phyloP scores from a whole-genome alignment of 2,329 filamentous ascomycete species.

The Curvularia eragrostidis region DNA sequence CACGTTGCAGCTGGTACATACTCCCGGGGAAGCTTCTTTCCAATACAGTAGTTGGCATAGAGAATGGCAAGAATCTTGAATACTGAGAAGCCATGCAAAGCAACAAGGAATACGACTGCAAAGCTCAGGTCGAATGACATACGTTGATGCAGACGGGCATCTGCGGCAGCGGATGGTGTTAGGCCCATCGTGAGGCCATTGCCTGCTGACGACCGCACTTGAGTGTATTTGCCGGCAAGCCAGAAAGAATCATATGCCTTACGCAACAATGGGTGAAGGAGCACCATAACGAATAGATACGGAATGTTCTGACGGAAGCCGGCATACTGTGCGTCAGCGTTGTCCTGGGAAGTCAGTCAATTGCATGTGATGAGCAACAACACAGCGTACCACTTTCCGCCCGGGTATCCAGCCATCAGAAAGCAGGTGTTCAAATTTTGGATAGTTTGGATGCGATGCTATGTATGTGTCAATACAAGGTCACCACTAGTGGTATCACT shows the following conservation, averaged over 20 bases:
- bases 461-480: slow-evolving; percentile 8
- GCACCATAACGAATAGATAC: slow-evolving; percentile 74
- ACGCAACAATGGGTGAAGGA: slow-evolving; percentile 81
- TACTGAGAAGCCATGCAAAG: slow-evolving; percentile 83
- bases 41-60: slow-evolving; percentile 80
- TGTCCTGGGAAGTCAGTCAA: slow-evolving; percentile 65
- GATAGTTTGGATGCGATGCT: slow-evolving; percentile 84
- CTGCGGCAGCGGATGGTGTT: slow-evolving; percentile 58
- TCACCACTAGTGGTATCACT: not conserved
- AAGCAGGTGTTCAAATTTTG: slow-evolving; percentile 73
- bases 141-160: slow-evolving; percentile 66
- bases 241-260: slow-evolving; percentile 68
- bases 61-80: slow-evolving; percentile 84
- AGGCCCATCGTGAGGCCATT: slow-evolving; percentile 51
- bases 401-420: slow-evolving; percentile 90
- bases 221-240: slow-evolving; percentile 54
- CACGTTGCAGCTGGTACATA: slow-evolving; percentile 81
- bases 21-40: slow-evolving; percentile 71
- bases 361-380: not conserved
- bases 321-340: slow-evolving; percentile 86
- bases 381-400: slow-evolving; percentile 75
- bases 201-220: slow-evolving; percentile 47
- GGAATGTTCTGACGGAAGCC: slow-evolving; percentile 87
- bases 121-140: slow-evolving; percentile 84
- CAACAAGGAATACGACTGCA: slow-evolving; percentile 77